Conservation (phyloP, 306 rosid genomes). For the Begonia masoniana region DNA sequence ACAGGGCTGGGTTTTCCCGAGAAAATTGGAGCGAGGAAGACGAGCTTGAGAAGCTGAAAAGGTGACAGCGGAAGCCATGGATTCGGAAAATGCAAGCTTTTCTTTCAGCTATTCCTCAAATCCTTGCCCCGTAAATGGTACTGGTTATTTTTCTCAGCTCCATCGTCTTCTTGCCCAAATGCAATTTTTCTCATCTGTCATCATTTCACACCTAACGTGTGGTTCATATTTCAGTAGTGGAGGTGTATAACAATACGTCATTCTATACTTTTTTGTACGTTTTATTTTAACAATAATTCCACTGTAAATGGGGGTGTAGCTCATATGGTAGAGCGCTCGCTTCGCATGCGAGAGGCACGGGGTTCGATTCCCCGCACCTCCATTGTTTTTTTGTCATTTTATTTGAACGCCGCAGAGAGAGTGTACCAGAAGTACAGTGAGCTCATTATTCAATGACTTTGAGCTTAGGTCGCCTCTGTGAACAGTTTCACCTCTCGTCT, state of each 20-base stretch:
- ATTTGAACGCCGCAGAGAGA: neutral
- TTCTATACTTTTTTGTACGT: too few species aligned
- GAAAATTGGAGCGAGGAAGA: slow-evolving; percentile 40
- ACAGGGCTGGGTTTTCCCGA: slow-evolving; percentile 29
- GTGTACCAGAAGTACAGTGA: neutral
- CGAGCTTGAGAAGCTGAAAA: slow-evolving; percentile 28
- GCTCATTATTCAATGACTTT: too few species aligned
- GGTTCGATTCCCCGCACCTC: slow-evolving; percentile 99
- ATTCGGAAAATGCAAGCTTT: neutral
- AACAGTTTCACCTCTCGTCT: slow-evolving; percentile 8
- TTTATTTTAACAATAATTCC: too few species aligned
- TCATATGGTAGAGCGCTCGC: slow-evolving; percentile 72
- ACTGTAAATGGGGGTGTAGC: slow-evolving; percentile 40
- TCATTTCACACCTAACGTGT: too few species aligned
- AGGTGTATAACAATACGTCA: too few species aligned
- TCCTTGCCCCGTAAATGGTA: neutral
- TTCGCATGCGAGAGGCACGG: slow-evolving; percentile 92
- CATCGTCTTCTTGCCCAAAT: neutral
- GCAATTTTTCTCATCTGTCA: too few species aligned
- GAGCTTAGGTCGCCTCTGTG: slow-evolving; percentile 23
- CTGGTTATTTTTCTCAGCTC: neutral
- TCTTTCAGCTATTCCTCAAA: neutral
- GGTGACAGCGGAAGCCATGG: slow-evolving; percentile 43
- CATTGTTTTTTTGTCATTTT: slow-evolving; percentile 12
- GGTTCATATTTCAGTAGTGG: too few species aligned